phyloP scores from a whole-genome alignment of 176 grass and related monocot species.

The Raddia distichophylla region DNA sequence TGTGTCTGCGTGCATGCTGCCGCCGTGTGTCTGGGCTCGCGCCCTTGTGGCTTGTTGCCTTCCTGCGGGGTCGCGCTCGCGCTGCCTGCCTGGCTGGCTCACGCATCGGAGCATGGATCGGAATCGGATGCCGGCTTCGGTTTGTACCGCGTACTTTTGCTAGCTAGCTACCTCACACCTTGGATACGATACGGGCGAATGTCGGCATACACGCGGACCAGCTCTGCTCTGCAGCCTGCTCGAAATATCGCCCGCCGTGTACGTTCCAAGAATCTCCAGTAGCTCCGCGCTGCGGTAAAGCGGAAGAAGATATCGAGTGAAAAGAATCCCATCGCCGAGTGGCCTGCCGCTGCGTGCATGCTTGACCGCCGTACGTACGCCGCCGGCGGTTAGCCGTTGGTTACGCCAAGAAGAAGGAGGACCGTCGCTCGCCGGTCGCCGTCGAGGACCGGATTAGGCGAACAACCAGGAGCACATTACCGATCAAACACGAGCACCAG shows the following conservation, averaged over 20 bases:
- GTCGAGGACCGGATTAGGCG: slow-evolving; percentile 25
- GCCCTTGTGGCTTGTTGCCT: background rate
- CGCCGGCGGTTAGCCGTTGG: slow-evolving; percentile 19
- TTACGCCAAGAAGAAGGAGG: slow-evolving; percentile 1
- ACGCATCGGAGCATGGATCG: no score
- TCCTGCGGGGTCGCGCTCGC: background rate
- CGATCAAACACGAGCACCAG: slow-evolving; percentile 11
- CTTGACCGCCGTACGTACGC: background rate
- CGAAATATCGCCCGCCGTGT: background rate
- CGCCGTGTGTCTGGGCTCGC: no score
- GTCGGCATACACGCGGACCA: background rate
- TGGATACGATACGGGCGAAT: background rate
- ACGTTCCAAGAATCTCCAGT: no score
- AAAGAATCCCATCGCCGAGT: background rate
- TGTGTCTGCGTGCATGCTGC: slow-evolving; percentile 11
- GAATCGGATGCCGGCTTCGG: no score
- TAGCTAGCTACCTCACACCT: no score
- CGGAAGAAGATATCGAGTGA: background rate
- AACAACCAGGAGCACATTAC: slow-evolving; percentile 46
- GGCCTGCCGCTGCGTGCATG: background rate
- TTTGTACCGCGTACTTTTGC: no score
- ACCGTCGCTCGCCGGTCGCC: slow-evolving; percentile 41
- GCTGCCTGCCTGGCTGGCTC: no score
- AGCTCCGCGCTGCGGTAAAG: background rate
- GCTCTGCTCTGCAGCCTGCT: background rate